Evolutionary conservation across 169 alveolate genomes (phyloP), one percentile per base, ranked within the genome.

Genomic region (Plasmodium yoelii): DNA sequence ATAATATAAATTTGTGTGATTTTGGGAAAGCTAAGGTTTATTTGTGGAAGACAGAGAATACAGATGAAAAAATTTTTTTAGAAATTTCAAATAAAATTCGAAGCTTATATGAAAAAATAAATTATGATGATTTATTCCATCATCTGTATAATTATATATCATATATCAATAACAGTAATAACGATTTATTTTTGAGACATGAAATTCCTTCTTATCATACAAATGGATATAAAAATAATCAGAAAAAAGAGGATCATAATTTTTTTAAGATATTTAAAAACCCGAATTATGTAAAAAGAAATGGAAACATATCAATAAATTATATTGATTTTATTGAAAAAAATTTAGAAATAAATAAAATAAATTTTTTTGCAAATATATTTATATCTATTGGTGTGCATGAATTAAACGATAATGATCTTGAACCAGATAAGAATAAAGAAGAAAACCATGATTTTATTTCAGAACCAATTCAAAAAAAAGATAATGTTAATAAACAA

Each of bases 371-470:
- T 34, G 57, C 91, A 9, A 84, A 84, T 56, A 73, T 84, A 4
- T 84, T 68, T 84, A 84, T 84, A 46, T 84, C 91, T 26, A 84
- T 84, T n/a, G 91, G 91, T 5, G 51, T 84, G 1, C 91, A 84
- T 18, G 91, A 84, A 49, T 53, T 84, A 19, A 44, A 22, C 0
- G 61, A 59, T 1, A 44, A 44, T 7, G 72, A 10, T 12, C 0
- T 22, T 15, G 39, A 2, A 44, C 6, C 57, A n/a, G 0, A 1
- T 44, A n/a, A 46, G 2, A n/a, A 26, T 2, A 44, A 19, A 19
- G 49, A 8, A 10, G 5, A 6, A 1, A 15, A 15, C 8, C 0
- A 51, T 51, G 42, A 34, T 34, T 34, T 5, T 5, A 34, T 34
- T 34, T 34, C 42, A 34, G 42, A 34, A 3, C 42, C 2, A 34